Conservation (phyloP, 257 asterid genomes). For the Primulina huaijiensis region DNA sequence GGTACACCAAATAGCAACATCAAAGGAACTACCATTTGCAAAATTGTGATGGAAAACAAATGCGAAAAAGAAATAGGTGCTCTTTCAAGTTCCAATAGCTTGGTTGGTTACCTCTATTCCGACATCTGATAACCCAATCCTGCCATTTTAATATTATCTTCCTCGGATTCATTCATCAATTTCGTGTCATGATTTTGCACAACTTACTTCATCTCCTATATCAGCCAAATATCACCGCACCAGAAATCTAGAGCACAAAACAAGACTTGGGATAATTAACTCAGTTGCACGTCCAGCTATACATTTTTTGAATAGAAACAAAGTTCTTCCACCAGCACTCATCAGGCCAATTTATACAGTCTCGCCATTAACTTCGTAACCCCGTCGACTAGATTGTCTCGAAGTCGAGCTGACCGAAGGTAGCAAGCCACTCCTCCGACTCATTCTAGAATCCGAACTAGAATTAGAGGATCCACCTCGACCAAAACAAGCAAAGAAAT, state of each 20-base stretch:
- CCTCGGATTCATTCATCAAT: neutral
- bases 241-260: neutral
- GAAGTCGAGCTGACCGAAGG: slow-evolving; percentile 48
- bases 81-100: neutral
- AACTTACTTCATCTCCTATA: neutral
- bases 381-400: slow-evolving; percentile 52
- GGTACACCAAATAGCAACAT: too few species aligned
- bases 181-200: neutral
- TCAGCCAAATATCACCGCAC: neutral
- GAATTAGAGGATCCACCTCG: slow-evolving; percentile 44
- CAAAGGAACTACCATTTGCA: neutral
- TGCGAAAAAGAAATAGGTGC: neutral
- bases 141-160: neutral
- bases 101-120: neutral
- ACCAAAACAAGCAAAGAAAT: slow-evolving; percentile 67
- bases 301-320: neutral
- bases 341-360: slow-evolving; percentile 2
- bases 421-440: slow-evolving; percentile 38
- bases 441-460: slow-evolving; percentile 53
- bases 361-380: slow-evolving; percentile 37
- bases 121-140: neutral
- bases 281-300: neutral
- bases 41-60: neutral
- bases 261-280: neutral
- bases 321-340: neutral